phyloP scores from a whole-genome alignment of 225 moss, liverwort and hornwort genomes.

The Marchantia paleacea region DNA sequence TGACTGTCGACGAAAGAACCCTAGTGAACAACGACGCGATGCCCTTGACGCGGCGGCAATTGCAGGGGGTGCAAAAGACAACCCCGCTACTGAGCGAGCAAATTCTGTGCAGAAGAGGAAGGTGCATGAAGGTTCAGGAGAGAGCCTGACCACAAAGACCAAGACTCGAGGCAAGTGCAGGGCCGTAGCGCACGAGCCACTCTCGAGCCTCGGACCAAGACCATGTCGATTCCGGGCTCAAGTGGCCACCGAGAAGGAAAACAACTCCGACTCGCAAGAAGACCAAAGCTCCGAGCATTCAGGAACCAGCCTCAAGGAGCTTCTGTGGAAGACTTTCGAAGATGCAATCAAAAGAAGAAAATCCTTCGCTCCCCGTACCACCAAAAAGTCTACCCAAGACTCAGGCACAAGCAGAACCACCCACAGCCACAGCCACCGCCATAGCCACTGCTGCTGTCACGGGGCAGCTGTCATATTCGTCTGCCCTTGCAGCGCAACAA shows the following conservation, averaged over 20 bases:
- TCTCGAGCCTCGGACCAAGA: neutral
- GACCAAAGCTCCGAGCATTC: neutral
- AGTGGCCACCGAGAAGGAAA: neutral
- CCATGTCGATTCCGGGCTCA: neutral
- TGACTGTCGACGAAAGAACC: neutral
- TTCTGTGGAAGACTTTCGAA: conserved; percentile 8
- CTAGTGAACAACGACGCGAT: neutral
- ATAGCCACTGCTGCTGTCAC: neutral
- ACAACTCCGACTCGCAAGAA: neutral
- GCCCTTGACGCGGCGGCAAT: neutral
- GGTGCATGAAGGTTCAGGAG: neutral
- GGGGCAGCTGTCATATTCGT: neutral
- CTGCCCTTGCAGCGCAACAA: neutral
- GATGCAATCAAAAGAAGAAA: neutral
- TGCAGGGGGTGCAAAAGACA: neutral
- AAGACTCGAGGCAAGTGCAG: neutral
- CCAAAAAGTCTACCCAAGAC: neutral
- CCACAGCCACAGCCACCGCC: too few relatives aligned
- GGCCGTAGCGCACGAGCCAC: neutral
- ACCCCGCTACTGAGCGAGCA: neutral
- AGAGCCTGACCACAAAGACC: neutral
- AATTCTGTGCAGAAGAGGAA: neutral
- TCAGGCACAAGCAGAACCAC: neutral
- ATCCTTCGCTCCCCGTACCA: neutral
- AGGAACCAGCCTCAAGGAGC: neutral